These are phyloP conservation scores for Crepidotus variabilis DNA, from an alignment of 768 basidiomycete species.

Conservation along the genomic window DNA sequence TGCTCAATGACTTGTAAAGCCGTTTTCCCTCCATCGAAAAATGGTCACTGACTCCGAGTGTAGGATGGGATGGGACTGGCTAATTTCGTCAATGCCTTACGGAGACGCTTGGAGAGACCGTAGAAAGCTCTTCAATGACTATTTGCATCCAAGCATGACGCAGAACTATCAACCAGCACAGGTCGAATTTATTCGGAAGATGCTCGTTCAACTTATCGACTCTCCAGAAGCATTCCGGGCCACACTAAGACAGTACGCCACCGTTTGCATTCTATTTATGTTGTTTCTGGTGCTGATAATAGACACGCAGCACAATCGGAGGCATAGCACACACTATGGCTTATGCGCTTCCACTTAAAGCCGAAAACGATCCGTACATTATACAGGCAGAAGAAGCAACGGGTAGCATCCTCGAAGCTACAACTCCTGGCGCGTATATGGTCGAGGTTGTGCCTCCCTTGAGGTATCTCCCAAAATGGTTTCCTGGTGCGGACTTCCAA, in stretches of 20 bases:
- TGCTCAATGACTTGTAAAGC: constrained; percentile 13
- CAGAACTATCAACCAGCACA: constrained; percentile 10
- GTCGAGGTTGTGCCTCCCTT: constrained; percentile 28
- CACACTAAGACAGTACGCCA: constrained; percentile 2
- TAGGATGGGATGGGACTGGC: constrained; percentile 18
- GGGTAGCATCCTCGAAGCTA: constrained; percentile 17
- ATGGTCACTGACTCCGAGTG: not conserved
- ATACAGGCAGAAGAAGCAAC: constrained; percentile 13
- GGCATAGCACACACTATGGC: constrained; percentile 25
- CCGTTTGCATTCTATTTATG: not conserved
- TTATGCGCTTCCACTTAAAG: constrained; percentile 26
- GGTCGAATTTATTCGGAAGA: constrained; percentile 11
- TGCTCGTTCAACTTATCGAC: constrained; percentile 10
- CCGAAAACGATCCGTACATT: constrained; percentile 28
- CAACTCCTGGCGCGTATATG: constrained; percentile 23
- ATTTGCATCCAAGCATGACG: constrained; percentile 14
- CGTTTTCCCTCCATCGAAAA: not conserved
- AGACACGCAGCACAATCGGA: constrained; percentile 16
- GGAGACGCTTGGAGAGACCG: constrained; percentile 20
- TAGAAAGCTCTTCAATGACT: constrained; percentile 17
- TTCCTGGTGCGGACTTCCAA: constrained; percentile 47
- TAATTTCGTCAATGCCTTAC: constrained; percentile 16
- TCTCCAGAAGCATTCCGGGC: constrained; percentile 4
- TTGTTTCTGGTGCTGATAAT: too few species aligned
- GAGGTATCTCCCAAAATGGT: constrained; percentile 40